phyloP scores from a whole-genome alignment of 495 filamentous ascomycete species.

The Xylaria curta region DNA sequence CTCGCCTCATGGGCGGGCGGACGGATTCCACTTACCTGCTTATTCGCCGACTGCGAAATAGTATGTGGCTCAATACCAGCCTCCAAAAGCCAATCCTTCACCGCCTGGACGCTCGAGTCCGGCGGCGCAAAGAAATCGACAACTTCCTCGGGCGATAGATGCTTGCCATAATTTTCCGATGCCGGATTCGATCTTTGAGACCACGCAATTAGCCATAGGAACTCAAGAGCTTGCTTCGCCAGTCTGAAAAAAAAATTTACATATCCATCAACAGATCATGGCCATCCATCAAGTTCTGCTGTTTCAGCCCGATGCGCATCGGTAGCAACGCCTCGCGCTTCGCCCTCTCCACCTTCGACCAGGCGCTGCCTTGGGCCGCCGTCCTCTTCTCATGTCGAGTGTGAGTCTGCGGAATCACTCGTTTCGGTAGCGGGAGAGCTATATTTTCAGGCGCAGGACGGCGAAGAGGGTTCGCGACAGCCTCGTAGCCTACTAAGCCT shows the following conservation, averaged over 20 bases:
- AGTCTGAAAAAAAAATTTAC: slow-evolving; percentile 25
- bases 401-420: slow-evolving; percentile 35
- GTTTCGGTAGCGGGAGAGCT: slow-evolving; percentile 21
- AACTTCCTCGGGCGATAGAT: slow-evolving; percentile 56
- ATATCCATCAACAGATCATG: slow-evolving; percentile 44
- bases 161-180: slow-evolving; percentile 60
- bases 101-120: slow-evolving; percentile 48
- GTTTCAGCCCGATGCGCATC: slow-evolving; percentile 38
- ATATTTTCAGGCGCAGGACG: not conserved
- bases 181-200: slow-evolving; percentile 81
- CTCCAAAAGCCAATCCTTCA: slow-evolving; percentile 56
- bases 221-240: not conserved
- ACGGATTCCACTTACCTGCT: slow-evolving; percentile 28
- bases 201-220: slow-evolving; percentile 77
- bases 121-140: slow-evolving; percentile 58
- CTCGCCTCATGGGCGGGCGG: not conserved
- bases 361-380: slow-evolving; percentile 53
- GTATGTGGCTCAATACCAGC: slow-evolving; percentile 60
- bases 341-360: slow-evolving; percentile 40
- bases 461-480: slow-evolving; percentile 30
- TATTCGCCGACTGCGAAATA: slow-evolving; percentile 41
- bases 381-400: slow-evolving; percentile 46
- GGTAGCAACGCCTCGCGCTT: slow-evolving; percentile 36
- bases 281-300: slow-evolving; percentile 37
- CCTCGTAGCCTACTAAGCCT: slow-evolving; percentile 26